Percentiles rank a stretch among this genome's conserved stretches.
Conservation (phyloP, 257 asterid genomes). For the Plectranthus barbatus region DNA sequence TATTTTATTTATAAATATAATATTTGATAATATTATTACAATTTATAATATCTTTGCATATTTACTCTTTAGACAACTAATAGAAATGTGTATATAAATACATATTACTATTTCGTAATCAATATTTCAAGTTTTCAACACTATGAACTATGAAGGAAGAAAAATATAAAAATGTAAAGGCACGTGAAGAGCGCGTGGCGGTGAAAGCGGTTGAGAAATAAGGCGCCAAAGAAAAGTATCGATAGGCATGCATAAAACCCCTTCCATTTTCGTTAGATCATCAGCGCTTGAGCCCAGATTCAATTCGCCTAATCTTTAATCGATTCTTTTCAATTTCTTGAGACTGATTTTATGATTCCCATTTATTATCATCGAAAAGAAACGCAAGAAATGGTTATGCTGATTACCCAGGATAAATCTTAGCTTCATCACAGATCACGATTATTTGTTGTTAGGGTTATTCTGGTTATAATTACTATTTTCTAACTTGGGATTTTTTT, state of each 20-base stretch:
- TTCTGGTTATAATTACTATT: not conserved
- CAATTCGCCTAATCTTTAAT: constrained; percentile 32
- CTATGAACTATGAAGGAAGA: no score
- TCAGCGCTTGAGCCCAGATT: constrained; percentile 2
- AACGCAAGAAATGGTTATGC: constrained; percentile 9
- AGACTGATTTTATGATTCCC: not conserved
- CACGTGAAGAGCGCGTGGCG: not conserved
- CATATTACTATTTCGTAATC: no score
- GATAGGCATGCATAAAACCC: no score
- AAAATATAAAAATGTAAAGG: no score
- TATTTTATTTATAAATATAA: no score
- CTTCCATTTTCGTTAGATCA: constrained; percentile 22
- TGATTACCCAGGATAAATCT: not conserved
- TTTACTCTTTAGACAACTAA: no score
- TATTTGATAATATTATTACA: no score
- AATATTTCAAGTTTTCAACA: no score
- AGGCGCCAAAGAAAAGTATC: constrained; percentile 47
- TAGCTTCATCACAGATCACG: not conserved
- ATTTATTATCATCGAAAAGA: not conserved
- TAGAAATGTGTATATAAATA: no score
- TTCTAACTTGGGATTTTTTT: not conserved
- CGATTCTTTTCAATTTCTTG: not conserved
- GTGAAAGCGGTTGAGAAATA: not conserved
- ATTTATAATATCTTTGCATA: no score
- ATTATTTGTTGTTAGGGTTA: constrained; percentile 7